phyloP scores from a whole-genome alignment of 495 filamentous ascomycete genomes.

The Penicillium parvum region DNA sequence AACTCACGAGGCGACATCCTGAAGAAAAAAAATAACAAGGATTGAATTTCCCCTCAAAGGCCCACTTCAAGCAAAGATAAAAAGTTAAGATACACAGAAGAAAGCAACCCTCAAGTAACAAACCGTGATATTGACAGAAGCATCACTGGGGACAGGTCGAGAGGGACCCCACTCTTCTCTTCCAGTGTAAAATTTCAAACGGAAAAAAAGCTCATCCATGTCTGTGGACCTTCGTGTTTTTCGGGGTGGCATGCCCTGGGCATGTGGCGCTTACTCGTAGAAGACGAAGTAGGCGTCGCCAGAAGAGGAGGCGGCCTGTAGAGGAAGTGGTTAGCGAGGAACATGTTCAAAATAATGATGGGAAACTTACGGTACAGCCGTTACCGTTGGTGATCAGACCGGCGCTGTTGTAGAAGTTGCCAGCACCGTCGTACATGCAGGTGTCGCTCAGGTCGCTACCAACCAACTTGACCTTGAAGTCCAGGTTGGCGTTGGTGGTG shows the following conservation, averaged over 20 bases:
- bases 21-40: conserved; percentile 29
- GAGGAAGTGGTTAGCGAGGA: conserved; percentile 10
- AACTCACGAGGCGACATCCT: not conserved
- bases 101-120: conserved; percentile 26
- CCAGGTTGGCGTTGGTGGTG: conserved; percentile 54
- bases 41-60: conserved; percentile 24
- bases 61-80: conserved; percentile 32
- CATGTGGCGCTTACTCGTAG: conserved; percentile 23
- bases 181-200: not conserved
- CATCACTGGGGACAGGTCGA: conserved; percentile 14
- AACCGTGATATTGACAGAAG: conserved; percentile 29
- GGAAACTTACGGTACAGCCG: conserved; percentile 65
- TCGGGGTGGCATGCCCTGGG: conserved; percentile 2
- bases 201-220: conserved; percentile 12
- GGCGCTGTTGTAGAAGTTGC: conserved; percentile 46
- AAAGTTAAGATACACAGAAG: conserved; percentile 45
- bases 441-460: conserved; percentile 59
- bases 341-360: not conserved
- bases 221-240: conserved; percentile 4
- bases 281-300: conserved; percentile 46
- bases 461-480: conserved; percentile 69
- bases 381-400: conserved; percentile 37
- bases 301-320: conserved; percentile 42
- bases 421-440: conserved; percentile 65
- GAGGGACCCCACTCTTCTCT: conserved; percentile 12